Conservation (phyloP, 2,329 filamentous ascomycete species). For the Hypoxylon sp. region DNA sequence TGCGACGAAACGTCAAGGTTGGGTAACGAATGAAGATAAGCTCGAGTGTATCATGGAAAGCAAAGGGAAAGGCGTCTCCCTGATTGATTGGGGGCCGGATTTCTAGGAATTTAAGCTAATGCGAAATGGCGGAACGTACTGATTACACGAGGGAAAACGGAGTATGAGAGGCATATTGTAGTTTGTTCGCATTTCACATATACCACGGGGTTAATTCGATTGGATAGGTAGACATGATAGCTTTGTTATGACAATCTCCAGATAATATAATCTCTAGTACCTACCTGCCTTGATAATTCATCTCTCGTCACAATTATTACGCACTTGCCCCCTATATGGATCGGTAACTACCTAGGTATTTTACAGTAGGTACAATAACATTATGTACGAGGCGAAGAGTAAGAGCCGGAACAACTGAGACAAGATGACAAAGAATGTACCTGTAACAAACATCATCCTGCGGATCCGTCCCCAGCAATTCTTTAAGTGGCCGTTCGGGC, state of each 20-base stretch:
- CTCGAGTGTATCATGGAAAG: conserved; percentile 68
- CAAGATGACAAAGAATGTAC: too few relatives aligned
- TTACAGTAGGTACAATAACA: too few relatives aligned
- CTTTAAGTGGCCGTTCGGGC: too few relatives aligned
- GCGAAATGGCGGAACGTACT: background rate
- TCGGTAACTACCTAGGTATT: too few relatives aligned
- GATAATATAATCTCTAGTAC: conserved; percentile 19
- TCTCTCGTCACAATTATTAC: too few relatives aligned
- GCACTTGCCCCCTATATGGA: too few relatives aligned
- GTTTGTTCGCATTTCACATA: conserved; percentile 4
- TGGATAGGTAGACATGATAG: conserved; percentile 14
- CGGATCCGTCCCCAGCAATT: too few relatives aligned
- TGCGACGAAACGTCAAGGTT: conserved; percentile 59
- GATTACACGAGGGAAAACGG: background rate
- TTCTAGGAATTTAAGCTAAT: conserved; percentile 5
- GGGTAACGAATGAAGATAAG: conserved; percentile 69
- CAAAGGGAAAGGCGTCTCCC: conserved; percentile 56
- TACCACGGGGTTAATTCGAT: background rate
- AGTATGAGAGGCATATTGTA: background rate
- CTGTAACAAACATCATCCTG: too few relatives aligned
- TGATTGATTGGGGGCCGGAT: conserved; percentile 64
- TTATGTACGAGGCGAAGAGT: too few relatives aligned
- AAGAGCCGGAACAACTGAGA: too few relatives aligned
- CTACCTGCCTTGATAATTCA: background rate
- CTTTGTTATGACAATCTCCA: background rate